phyloP scores from a whole-genome alignment of 2,329 filamentous ascomycete genomes.

The Cercospora berteroae region DNA sequence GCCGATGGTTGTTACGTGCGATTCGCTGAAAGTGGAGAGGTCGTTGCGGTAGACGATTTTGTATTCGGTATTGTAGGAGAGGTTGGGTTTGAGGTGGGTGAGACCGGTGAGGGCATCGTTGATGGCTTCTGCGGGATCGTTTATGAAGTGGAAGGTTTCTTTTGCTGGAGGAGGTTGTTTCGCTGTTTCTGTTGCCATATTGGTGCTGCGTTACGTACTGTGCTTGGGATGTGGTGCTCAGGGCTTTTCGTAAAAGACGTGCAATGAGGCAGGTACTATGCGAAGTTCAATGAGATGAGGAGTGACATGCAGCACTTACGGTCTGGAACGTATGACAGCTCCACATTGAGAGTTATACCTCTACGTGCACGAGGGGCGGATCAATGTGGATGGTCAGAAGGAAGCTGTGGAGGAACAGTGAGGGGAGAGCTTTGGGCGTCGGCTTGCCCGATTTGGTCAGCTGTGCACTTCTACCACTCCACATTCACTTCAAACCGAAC shows the following conservation, averaged over 20 bases:
- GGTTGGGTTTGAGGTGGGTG: constrained; percentile 36
- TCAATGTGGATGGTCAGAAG: constrained; percentile 5
- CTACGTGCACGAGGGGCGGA: constrained; percentile 5
- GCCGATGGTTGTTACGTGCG: constrained; percentile 39
- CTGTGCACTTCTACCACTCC: background rate
- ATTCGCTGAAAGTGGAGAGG: constrained; percentile 32
- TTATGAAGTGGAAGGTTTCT: constrained; percentile 42
- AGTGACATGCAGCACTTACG: background rate
- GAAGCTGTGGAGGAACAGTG: constrained; percentile 12
- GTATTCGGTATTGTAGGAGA: constrained; percentile 38
- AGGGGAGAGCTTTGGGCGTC: background rate
- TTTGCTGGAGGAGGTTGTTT: constrained; percentile 27
- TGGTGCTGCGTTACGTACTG: background rate
- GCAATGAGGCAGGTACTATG: background rate
- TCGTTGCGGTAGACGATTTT: constrained; percentile 40
- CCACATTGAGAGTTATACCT: background rate
- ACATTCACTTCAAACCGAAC: background rate
- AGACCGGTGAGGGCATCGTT: constrained; percentile 39
- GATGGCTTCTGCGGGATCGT: constrained; percentile 37
- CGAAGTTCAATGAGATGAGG: background rate
- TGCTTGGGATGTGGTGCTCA: background rate
- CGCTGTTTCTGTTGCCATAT: constrained; percentile 30
- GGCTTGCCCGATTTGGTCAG: constrained; percentile 14
- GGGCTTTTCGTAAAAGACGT: background rate
- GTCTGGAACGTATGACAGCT: background rate